A percentile compares a stretch with the other conserved stretches of the same genome.
phyloP scores from a whole-genome alignment of 2,329 filamentous ascomycete genomes.

The Phialophora verrucosa region DNA sequence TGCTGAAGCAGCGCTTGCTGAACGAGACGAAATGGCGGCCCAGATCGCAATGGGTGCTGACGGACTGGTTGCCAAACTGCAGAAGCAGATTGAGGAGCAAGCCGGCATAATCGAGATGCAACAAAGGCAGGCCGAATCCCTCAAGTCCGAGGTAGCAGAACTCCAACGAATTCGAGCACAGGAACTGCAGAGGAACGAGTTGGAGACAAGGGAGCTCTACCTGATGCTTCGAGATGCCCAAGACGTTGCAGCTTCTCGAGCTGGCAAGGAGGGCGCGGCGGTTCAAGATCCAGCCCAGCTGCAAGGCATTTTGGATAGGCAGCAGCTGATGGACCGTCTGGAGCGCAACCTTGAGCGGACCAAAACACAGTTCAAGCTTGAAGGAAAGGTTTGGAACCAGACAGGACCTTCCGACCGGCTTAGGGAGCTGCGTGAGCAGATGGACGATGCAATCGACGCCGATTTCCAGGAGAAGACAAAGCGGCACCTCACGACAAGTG shows the following conservation, averaged over 20 bases:
- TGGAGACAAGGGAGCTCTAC: slow-evolving; percentile 95
- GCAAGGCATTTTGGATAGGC: slow-evolving; percentile 91
- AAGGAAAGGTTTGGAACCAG: slow-evolving; percentile 89
- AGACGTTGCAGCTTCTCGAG: slow-evolving; percentile 89
- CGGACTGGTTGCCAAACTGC: slow-evolving; percentile 87
- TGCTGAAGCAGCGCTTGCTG: slow-evolving; percentile 92
- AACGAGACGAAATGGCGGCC: slow-evolving; percentile 91
- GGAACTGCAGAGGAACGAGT: slow-evolving; percentile 90
- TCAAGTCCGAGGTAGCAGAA: slow-evolving; percentile 88
- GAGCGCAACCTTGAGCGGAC: slow-evolving; percentile 95
- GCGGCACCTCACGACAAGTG: slow-evolving; percentile 71
- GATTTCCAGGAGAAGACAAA: slow-evolving; percentile 62
- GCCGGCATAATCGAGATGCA: slow-evolving; percentile 88
- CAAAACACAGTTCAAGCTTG: slow-evolving; percentile 96
- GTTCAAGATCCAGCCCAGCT: slow-evolving; percentile 74
- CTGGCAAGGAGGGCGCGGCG: slow-evolving; percentile 64
- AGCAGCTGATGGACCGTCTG: slow-evolving; percentile 88
- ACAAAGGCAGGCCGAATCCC: slow-evolving; percentile 78
- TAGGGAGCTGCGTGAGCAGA: slow-evolving; percentile 88
- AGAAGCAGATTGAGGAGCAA: slow-evolving; percentile 94
- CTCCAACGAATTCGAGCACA: slow-evolving; percentile 84
- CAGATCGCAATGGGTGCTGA: slow-evolving; percentile 91
- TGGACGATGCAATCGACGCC: slow-evolving; percentile 72
- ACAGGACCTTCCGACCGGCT: slow-evolving; percentile 88
- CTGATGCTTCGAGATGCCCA: slow-evolving; percentile 98